These are phyloP conservation scores for Phragmites australis DNA, from an alignment of 176 grass and related monocot species.

Conservation along the genomic window DNA sequence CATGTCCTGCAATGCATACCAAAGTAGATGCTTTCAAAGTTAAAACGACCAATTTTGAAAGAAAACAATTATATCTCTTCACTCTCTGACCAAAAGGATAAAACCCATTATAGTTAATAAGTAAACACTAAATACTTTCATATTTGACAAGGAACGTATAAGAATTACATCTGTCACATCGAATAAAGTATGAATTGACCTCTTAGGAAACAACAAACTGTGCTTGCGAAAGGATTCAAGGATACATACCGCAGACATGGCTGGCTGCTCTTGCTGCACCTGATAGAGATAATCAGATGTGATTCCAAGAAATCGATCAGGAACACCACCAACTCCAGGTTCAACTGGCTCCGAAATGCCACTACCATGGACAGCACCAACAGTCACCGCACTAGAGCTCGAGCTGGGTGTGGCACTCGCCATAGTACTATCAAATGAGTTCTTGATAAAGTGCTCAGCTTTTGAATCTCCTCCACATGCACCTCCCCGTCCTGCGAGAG, in stretches of 20 bases:
- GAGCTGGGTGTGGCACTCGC: constrained; percentile 70
- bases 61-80: background rate
- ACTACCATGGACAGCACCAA: constrained; percentile 19
- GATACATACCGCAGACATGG: constrained; percentile 66
- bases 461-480: constrained; percentile 83
- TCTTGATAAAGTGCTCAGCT: constrained; percentile 79
- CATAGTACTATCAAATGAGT: constrained; percentile 69
- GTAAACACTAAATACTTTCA: background rate
- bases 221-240: background rate
- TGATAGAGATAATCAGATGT: constrained; percentile 83
- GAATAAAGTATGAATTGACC: background rate
- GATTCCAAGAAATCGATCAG: constrained; percentile 90
- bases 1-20: constrained; percentile 65
- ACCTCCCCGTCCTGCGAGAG: constrained; percentile 81
- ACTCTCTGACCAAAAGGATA: background rate
- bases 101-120: background rate
- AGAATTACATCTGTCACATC: background rate
- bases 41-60: background rate
- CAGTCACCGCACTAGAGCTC: constrained; percentile 49
- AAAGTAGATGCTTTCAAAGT: constrained; percentile 19
- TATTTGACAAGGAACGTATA: background rate
- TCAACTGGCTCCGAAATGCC: constrained; percentile 52
- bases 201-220: background rate
- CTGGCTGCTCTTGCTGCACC: constrained; percentile 72
- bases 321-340: constrained; percentile 73